A percentile compares a stretch with the other conserved stretches of the same genome.
phyloP scores from a whole-genome alignment of 805 yeast genomes.

The Myxozyma sirexii region DNA sequence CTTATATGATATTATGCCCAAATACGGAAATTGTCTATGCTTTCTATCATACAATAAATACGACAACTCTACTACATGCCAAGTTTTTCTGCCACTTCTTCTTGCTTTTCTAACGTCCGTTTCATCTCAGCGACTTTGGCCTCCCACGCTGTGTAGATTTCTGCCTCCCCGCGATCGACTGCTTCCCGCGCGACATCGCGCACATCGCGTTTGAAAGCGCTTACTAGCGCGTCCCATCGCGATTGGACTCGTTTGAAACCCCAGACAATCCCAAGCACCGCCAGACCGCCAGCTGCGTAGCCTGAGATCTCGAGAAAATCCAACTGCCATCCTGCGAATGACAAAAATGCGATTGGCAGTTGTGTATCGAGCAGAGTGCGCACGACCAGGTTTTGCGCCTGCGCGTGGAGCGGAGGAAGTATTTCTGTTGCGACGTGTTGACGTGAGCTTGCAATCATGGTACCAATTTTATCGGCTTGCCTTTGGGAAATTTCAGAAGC shows the following conservation, averaged over 20 bases:
- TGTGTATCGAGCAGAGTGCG: slow-evolving; percentile 37
- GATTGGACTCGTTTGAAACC: slow-evolving; percentile 45
- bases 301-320: slow-evolving; percentile 39
- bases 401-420: slow-evolving; percentile 38
- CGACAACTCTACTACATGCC: background rate
- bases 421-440: slow-evolving; percentile 6
- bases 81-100: background rate
- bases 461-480: background rate
- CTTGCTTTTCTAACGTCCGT: slow-evolving; percentile 2
- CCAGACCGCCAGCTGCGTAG: slow-evolving; percentile 44
- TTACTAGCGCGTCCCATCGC: slow-evolving; percentile 40
- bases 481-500: background rate
- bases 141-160: slow-evolving; percentile 42
- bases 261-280: slow-evolving; percentile 43
- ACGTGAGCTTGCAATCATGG: slow-evolving; percentile 14
- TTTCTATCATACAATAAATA: too few relatives aligned
- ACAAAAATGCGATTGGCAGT: slow-evolving; percentile 43
- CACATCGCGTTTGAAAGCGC: slow-evolving; percentile 35
- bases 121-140: slow-evolving; percentile 1
- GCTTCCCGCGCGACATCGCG: slow-evolving; percentile 38
- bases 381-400: slow-evolving; percentile 39
- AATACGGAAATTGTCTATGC: background rate
- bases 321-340: slow-evolving; percentile 41
- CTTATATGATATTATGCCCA: too few relatives aligned
- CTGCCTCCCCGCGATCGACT: slow-evolving; percentile 38